A percentile compares a stretch with the other conserved stretches of the same genome.
These are phyloP conservation scores for Domatiomyces globalis DNA, from an alignment of 2,329 filamentous ascomycete species.

Conservation along the genomic window DNA sequence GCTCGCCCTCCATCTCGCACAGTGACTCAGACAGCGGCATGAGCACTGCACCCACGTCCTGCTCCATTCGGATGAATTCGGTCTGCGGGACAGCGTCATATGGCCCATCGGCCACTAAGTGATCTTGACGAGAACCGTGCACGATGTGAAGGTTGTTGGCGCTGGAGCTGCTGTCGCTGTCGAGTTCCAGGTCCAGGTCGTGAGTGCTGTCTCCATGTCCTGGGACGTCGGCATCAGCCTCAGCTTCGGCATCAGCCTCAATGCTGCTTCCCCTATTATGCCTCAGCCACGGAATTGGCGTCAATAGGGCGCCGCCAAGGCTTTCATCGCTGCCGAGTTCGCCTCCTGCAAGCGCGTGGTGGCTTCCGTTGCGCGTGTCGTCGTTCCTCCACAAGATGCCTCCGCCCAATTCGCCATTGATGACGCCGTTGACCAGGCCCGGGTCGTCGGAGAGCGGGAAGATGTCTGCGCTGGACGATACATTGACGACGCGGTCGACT, in stretches of 20 bases:
- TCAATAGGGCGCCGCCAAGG: slow-evolving; percentile 76
- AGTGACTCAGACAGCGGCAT: slow-evolving; percentile 27
- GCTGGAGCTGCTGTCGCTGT: not conserved
- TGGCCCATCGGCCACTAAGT: slow-evolving; percentile 23
- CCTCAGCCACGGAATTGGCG: slow-evolving; percentile 80
- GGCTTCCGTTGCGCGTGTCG: slow-evolving; percentile 19
- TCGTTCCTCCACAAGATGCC: slow-evolving; percentile 26
- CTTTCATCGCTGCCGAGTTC: slow-evolving; percentile 70
- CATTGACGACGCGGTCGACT: slow-evolving; percentile 76
- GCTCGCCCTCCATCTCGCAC: slow-evolving; percentile 26
- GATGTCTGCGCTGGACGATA: slow-evolving; percentile 64
- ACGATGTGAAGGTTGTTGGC: not conserved
- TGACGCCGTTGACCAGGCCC: slow-evolving; percentile 38
- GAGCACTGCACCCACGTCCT: slow-evolving; percentile 65
- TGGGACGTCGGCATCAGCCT: not conserved
- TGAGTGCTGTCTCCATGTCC: not conserved
- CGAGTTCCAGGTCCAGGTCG: not conserved
- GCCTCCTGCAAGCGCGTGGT: slow-evolving; percentile 4
- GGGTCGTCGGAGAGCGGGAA: slow-evolving; percentile 61
- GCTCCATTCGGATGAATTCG: slow-evolving; percentile 73
- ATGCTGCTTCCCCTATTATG: slow-evolving; percentile 7
- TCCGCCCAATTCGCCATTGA: slow-evolving; percentile 43
- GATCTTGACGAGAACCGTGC: slow-evolving; percentile 1
- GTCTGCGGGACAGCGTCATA: slow-evolving; percentile 59
- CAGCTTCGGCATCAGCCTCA: not conserved